Evolutionary conservation across 306 rosid genomes (phyloP).

Genomic region (Dryas drummondii): DNA sequence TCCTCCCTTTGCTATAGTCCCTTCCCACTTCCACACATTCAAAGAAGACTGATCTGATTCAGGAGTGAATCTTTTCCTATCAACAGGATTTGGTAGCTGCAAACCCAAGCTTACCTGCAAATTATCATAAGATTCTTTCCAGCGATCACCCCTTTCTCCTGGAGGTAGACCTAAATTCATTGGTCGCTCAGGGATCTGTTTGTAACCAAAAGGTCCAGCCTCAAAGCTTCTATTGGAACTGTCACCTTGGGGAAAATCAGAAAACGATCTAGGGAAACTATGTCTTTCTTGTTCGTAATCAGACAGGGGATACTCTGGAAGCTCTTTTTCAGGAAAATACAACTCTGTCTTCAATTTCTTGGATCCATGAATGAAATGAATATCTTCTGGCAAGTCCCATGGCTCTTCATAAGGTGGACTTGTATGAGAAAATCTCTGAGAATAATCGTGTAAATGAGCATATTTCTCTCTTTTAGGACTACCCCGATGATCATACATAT

Average conservation of each 20-base stretch:
- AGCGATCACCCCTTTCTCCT: slow-evolving; percentile 54
- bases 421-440: slow-evolving; percentile 51
- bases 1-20: slow-evolving; percentile 98
- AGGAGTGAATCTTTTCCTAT: slow-evolving; percentile 62
- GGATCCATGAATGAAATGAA: slow-evolving; percentile 47
- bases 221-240: slow-evolving; percentile 50
- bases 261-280: slow-evolving; percentile 39
- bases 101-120: slow-evolving; percentile 53
- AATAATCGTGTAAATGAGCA: slow-evolving; percentile 41
- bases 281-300: slow-evolving; percentile 65
- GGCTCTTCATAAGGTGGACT: slow-evolving; percentile 57
- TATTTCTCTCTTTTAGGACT: slow-evolving; percentile 68
- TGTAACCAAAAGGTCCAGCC: slow-evolving; percentile 48
- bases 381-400: slow-evolving; percentile 63
- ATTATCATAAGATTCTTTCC: slow-evolving; percentile 66
- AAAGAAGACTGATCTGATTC: slow-evolving; percentile 60
- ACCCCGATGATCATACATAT: slow-evolving; percentile 45
- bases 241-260: slow-evolving; percentile 53
- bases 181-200: slow-evolving; percentile 53
- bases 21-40: slow-evolving; percentile 97
- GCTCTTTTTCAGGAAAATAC: slow-evolving; percentile 63
- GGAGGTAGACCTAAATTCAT: slow-evolving; percentile 43
- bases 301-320: slow-evolving; percentile 71
- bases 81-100: slow-evolving; percentile 43
- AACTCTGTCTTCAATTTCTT: slow-evolving; percentile 63